A percentile compares a stretch with the other conserved stretches of the same genome.
Conservation (phyloP, 2,329 filamentous ascomycete species). For the Cyphellophora attinorum region DNA sequence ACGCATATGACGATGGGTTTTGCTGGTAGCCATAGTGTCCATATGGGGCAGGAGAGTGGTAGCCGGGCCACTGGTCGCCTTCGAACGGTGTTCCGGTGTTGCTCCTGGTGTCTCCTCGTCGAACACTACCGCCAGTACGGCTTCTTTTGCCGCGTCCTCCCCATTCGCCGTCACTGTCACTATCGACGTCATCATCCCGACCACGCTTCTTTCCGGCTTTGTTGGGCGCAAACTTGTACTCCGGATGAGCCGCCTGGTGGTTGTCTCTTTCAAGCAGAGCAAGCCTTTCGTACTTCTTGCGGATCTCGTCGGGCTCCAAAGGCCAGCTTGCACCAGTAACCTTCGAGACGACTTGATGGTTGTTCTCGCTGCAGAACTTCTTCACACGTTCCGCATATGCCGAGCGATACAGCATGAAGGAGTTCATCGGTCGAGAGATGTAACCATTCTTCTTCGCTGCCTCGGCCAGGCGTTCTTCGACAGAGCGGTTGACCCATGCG, state of each 20-base stretch:
- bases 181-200: conserved; percentile 27
- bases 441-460: conserved; percentile 64
- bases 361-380: conserved; percentile 69
- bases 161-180: conserved; percentile 23
- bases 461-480: conserved; percentile 57
- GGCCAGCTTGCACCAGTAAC: conserved; percentile 84
- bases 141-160: conserved; percentile 16
- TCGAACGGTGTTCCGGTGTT: conserved; percentile 16
- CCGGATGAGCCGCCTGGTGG: conserved; percentile 74
- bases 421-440: conserved; percentile 89
- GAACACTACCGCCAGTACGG: conserved; percentile 7
- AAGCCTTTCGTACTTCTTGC: conserved; percentile 66
- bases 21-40: neutral
- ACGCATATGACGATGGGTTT: neutral
- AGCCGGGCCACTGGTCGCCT: conserved; percentile 5
- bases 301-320: conserved; percentile 63
- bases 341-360: conserved; percentile 85
- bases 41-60: conserved; percentile 3
- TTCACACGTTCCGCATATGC: conserved; percentile 84
- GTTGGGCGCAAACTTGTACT: conserved; percentile 87
- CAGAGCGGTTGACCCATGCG: conserved; percentile 63
- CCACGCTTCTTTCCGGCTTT: conserved; percentile 49
- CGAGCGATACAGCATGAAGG: conserved; percentile 95
- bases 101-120: conserved; percentile 15
- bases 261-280: conserved; percentile 74